These are phyloP conservation scores for Pseudozyma pruni DNA, from an alignment of 1,284 basidiomycete species.

Conservation along the genomic window DNA sequence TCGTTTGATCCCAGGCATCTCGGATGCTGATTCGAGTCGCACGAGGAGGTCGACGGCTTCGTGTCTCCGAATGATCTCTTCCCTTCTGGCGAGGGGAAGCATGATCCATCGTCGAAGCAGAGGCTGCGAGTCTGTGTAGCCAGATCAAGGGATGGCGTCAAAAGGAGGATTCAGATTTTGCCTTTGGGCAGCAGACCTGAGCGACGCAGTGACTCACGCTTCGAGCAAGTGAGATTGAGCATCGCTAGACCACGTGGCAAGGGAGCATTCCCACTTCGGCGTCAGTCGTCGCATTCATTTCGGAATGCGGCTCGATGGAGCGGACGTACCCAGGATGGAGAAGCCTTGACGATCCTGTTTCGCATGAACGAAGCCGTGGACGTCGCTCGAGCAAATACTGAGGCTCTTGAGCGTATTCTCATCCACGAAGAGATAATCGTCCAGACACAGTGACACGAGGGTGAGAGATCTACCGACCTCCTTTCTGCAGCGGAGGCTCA, in stretches of 20 bases:
- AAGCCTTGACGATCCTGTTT: conserved; percentile 30
- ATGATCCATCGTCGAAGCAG: conserved; percentile 42
- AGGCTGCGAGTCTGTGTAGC: conserved; percentile 17
- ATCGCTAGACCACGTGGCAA: conserved; percentile 8
- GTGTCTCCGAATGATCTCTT: conserved; percentile 26
- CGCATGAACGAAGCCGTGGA: conserved; percentile 38
- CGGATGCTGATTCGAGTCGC: conserved; percentile 19
- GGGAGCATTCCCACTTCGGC: not conserved
- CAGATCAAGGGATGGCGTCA: too few species aligned
- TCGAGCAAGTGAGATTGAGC: conserved; percentile 32
- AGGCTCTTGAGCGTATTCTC: conserved; percentile 43
- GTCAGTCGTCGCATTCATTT: not conserved
- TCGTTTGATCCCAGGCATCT: conserved; percentile 15
- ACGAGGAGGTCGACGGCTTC: conserved; percentile 39
- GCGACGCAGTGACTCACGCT: conserved; percentile 13
- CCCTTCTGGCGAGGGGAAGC: conserved; percentile 24
- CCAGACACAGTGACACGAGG: conserved; percentile 19
- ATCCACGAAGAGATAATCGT: conserved; percentile 38
- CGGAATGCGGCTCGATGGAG: not conserved
- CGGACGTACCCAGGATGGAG: conserved; percentile 36
- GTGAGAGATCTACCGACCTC: conserved; percentile 22
- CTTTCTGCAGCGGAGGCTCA: conserved; percentile 17
- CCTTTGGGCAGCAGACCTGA: too few species aligned
- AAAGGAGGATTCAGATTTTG: too few species aligned
- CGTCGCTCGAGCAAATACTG: conserved; percentile 34